A percentile compares a stretch with the other conserved stretches of the same genome.
These are phyloP conservation scores for Hansenula sp. DNA, from an alignment of 1,139 yeast species.

Conservation along the genomic window DNA sequence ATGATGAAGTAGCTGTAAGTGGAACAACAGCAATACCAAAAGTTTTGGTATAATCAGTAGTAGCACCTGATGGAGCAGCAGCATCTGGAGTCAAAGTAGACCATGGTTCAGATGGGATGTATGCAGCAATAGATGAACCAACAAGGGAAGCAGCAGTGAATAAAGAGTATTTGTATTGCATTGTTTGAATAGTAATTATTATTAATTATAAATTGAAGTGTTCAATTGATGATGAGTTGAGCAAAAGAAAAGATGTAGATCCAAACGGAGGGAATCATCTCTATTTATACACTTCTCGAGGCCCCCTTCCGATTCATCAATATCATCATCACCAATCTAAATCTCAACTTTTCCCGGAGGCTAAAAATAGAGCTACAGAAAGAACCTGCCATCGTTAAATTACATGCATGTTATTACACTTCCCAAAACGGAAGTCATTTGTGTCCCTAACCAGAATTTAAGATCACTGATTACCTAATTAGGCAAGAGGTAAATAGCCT, in stretches of 20 bases:
- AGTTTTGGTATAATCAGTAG: conserved; percentile 53
- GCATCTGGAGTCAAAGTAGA: conserved; percentile 64
- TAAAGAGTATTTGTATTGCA: conserved; percentile 35
- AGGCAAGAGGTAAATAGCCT: background rate
- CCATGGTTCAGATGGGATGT: conserved; percentile 70
- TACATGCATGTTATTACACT: conserved; percentile 1
- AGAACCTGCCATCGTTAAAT: background rate
- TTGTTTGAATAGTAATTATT: conserved; percentile 9
- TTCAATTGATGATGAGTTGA: background rate
- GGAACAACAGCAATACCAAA: conserved; percentile 73
- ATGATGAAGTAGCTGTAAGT: conserved; percentile 33
- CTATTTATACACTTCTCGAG: conserved; percentile 1
- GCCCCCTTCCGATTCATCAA: background rate
- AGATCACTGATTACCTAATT: background rate
- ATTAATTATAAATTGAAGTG: background rate
- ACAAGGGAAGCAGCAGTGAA: conserved; percentile 38
- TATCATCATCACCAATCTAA: too few relatives aligned
- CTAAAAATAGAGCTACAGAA: too few relatives aligned
- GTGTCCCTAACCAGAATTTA: background rate
- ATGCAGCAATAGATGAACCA: conserved; percentile 54
- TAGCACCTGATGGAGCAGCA: conserved; percentile 49
- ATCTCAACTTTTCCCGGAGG: background rate
- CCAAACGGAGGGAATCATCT: background rate
- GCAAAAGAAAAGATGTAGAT: background rate
- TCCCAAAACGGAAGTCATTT: background rate